phyloP scores from a whole-genome alignment of 75 land plant genomes.

The Ceratopteris richardii region DNA sequence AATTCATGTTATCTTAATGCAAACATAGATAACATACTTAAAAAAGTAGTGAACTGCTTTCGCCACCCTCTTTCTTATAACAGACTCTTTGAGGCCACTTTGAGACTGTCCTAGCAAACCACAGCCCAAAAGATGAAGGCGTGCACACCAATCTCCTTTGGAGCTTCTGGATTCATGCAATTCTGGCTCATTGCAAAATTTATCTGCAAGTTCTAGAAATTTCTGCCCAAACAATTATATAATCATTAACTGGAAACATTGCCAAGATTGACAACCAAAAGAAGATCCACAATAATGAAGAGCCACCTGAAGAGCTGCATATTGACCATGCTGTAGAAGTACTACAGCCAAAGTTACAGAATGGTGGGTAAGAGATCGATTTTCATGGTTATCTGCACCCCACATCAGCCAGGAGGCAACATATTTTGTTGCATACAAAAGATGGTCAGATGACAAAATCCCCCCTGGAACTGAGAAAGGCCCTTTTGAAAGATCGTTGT shows the following conservation, averaged over 20 bases:
- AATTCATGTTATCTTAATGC: no score
- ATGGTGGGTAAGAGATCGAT: constrained; percentile 28
- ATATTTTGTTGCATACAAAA: constrained; percentile 23
- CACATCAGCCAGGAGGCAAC: constrained; percentile 61
- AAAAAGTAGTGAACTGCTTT: constrained; percentile 85
- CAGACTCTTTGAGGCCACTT: constrained; percentile 21
- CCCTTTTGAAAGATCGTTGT: constrained; percentile 16
- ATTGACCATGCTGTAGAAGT: constrained; percentile 70
- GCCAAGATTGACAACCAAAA: no score
- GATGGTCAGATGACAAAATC: constrained; percentile 29
- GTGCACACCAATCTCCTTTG: constrained; percentile 48
- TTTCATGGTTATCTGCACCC: constrained; percentile 34
- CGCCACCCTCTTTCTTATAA: constrained; percentile 41
- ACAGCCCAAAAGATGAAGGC: constrained; percentile 73
- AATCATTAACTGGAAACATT: constrained; percentile 8
- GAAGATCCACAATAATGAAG: background rate
- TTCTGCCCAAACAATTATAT: constrained; percentile 27
- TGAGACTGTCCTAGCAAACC: constrained; percentile 64
- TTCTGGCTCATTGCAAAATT: constrained; percentile 32
- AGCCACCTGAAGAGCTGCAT: constrained; percentile 71
- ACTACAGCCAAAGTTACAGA: constrained; percentile 40
- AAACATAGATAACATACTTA: no score
- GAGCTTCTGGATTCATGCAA: background rate
- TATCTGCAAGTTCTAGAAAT: constrained; percentile 45
- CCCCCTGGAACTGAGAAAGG: constrained; percentile 10